Conservation (phyloP, 129 eudicot genomes). For the Flaveria brownii region DNA sequence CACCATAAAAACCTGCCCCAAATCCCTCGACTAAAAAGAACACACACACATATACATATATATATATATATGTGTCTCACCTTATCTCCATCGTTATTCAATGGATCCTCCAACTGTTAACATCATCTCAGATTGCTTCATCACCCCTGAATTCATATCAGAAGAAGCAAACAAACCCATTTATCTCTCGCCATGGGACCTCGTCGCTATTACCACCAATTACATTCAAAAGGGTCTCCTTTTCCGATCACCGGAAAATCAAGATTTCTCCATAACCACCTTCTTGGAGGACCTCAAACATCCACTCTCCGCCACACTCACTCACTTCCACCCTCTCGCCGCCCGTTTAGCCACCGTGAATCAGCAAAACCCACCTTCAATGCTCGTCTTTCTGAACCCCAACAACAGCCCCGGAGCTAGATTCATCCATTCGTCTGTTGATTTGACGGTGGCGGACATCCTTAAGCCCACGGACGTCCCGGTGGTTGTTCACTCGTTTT, state of each 20-base stretch:
- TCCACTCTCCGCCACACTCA: conserved; percentile 49
- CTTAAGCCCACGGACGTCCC: conserved; percentile 19
- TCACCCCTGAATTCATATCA: conserved; percentile 20
- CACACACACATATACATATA: too few species aligned
- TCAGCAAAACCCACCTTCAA: conserved; percentile 37
- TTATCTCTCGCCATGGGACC: conserved; percentile 25
- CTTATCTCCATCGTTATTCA: neutral
- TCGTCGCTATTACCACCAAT: neutral
- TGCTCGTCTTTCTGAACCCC: conserved; percentile 11
- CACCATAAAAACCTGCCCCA: too few species aligned
- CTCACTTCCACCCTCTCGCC: conserved; percentile 51
- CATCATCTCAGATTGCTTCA: conserved; percentile 27
- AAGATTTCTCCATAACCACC: neutral
- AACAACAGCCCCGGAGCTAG: conserved; percentile 24
- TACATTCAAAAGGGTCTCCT: too few species aligned
- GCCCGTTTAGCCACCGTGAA: conserved; percentile 45
- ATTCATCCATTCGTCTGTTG: conserved; percentile 18
- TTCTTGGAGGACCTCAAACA: conserved; percentile 45
- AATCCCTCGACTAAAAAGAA: too few species aligned
- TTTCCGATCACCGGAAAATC: too few species aligned
- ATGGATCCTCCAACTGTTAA: conserved; percentile 4
- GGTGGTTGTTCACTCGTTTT: conserved; percentile 10
- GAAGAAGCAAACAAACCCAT: conserved; percentile 26
- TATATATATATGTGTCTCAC: too few species aligned
- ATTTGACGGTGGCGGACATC: conserved; percentile 13